phyloP scores from a whole-genome alignment of 352 stramenopile genomes.

The Aphanomyces astaci region DNA sequence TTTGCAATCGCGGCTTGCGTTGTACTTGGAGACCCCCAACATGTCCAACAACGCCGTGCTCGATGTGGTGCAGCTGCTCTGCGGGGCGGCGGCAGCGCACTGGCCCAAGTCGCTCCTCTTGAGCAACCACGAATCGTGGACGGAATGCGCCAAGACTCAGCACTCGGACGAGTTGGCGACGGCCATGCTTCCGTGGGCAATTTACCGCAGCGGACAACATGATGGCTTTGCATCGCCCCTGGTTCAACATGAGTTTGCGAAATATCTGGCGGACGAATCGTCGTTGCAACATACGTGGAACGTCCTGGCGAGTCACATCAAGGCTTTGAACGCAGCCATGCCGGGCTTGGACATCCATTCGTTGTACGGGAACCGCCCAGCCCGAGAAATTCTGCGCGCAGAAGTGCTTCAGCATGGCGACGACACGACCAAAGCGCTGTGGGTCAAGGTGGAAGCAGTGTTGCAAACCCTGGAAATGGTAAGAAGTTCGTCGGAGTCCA shows the following conservation, averaged over 20 bases:
- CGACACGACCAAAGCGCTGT: background rate
- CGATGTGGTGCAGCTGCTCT: background rate
- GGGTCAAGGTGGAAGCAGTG: conserved; percentile 1
- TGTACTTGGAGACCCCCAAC: background rate
- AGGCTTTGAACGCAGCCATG: background rate
- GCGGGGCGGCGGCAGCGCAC: background rate
- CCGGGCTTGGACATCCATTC: background rate
- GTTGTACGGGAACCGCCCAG: conserved; percentile 6
- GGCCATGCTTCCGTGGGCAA: conserved; percentile 8
- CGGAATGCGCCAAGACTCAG: background rate
- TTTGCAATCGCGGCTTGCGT: background rate
- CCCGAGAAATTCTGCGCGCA: background rate
- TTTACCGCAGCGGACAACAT: conserved; percentile 20
- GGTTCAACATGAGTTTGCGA: background rate
- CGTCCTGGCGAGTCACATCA: background rate
- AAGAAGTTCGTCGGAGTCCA: too few species aligned
- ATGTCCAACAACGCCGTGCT: background rate
- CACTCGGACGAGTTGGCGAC: background rate
- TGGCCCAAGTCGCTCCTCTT: conserved; percentile 11
- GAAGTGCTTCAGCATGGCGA: background rate
- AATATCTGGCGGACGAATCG: background rate
- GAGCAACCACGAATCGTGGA: background rate
- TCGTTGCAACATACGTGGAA: background rate
- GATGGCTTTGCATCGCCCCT: background rate
- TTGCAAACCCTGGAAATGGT: conserved; percentile 19